These are phyloP conservation scores for Heracleum sosnowskyi DNA, from an alignment of 129 eudicot species.

Conservation along the genomic window DNA sequence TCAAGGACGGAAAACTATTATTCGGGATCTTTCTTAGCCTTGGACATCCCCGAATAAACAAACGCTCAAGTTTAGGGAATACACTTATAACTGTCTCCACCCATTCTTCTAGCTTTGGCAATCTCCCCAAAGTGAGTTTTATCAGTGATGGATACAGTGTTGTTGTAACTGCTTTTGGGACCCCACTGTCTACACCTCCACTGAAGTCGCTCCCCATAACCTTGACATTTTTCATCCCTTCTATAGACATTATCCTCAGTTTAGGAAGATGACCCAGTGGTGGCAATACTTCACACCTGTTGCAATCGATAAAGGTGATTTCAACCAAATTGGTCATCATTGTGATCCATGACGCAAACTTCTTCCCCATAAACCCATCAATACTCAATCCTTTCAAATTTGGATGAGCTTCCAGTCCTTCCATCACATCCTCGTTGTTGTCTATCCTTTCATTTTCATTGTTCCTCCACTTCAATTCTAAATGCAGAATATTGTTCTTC, in stretches of 20 bases:
- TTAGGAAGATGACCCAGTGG: background rate
- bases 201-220: background rate
- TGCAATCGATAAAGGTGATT: conserved; percentile 1
- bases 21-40: background rate
- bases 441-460: background rate
- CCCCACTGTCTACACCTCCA: conserved; percentile 1
- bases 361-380: background rate
- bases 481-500: background rate
- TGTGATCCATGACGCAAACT: conserved; percentile 14
- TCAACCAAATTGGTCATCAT: background rate
- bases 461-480: background rate
- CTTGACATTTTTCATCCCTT: too few species aligned
- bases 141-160: background rate
- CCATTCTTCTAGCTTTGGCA: conserved; percentile 16
- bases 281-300: conserved; percentile 12
- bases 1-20: background rate
- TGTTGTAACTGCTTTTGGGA: background rate
- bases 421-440: conserved; percentile 3
- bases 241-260: background rate
- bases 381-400: conserved; percentile 5
- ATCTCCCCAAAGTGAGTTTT: too few species aligned
- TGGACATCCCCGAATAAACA: background rate
- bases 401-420: background rate
- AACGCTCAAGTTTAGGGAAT: conserved; percentile 7
- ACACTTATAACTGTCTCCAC: background rate